phyloP scores from a whole-genome alignment of 2,329 filamentous ascomycete species.

The Hypoxylon sp. region DNA sequence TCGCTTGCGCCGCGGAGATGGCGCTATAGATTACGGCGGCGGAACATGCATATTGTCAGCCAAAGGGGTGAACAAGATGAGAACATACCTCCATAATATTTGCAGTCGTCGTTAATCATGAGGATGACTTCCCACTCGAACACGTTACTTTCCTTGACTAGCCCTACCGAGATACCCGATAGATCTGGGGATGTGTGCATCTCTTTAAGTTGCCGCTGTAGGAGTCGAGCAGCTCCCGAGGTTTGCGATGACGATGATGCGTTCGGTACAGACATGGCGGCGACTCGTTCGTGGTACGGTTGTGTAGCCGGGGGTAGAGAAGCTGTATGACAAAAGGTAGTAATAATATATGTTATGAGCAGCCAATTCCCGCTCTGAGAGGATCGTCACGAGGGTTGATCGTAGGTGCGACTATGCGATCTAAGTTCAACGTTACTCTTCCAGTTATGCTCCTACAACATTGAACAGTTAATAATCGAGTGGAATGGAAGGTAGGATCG shows the following conservation, averaged over 20 bases:
- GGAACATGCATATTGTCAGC: not conserved
- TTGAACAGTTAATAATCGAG: slow-evolving; percentile 4
- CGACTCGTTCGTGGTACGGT: not conserved
- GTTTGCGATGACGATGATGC: slow-evolving; percentile 64
- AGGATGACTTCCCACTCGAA: slow-evolving; percentile 99
- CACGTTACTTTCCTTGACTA: slow-evolving; percentile 87
- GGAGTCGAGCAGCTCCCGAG: slow-evolving; percentile 77
- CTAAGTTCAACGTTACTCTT: slow-evolving; percentile 12
- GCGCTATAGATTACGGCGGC: not conserved
- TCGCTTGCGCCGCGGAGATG: not conserved
- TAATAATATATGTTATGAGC: not conserved
- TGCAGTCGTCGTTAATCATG: slow-evolving; percentile 96
- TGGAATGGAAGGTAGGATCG: not conserved
- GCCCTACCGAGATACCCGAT: slow-evolving; percentile 91
- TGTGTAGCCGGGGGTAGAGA: not conserved
- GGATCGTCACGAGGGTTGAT: slow-evolving; percentile 5
- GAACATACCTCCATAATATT: slow-evolving; percentile 87
- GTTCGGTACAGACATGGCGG: slow-evolving; percentile 54
- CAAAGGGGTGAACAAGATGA: slow-evolving; percentile 4
- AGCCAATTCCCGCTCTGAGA: not conserved
- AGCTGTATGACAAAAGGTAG: slow-evolving; percentile 9
- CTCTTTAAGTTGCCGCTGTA: slow-evolving; percentile 89
- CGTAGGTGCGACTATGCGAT: slow-evolving; percentile 6
- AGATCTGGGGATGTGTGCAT: slow-evolving; percentile 94
- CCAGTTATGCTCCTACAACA: not conserved